phyloP scores from a whole-genome alignment of 768 basidiomycete genomes.

The Kwoniella sp. region DNA sequence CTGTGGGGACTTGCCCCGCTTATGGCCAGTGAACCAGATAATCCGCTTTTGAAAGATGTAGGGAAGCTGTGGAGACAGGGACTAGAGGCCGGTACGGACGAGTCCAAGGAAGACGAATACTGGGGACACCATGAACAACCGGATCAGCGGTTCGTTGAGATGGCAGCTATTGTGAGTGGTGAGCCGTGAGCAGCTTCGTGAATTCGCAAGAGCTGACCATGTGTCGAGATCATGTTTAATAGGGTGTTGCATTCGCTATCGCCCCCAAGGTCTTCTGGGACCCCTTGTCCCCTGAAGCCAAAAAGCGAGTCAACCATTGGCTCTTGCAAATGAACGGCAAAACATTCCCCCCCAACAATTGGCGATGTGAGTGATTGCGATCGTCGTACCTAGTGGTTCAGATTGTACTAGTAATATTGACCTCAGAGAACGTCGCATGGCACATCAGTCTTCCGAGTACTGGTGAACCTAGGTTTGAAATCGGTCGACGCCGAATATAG shows the following conservation, averaged over 20 bases:
- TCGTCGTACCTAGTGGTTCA: too few species aligned
- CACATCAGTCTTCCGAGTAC: conserved; percentile 32
- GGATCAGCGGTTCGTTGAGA: conserved; percentile 79
- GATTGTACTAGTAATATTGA: too few species aligned
- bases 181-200: too few species aligned
- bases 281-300: conserved; percentile 27
- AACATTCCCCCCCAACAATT: conserved; percentile 38
- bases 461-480: conserved; percentile 38
- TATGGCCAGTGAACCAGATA: conserved; percentile 32
- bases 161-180: conserved; percentile 64
- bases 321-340: conserved; percentile 25
- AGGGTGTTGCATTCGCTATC: conserved; percentile 66
- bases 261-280: conserved; percentile 63
- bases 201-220: too few species aligned
- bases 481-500: conserved; percentile 37
- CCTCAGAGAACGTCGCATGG: too few species aligned
- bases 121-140: conserved; percentile 73
- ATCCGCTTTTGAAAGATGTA: conserved; percentile 20
- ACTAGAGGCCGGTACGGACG: conserved; percentile 67
- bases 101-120: conserved; percentile 64
- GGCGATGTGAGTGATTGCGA: conserved; percentile 36
- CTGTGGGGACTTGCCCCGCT: conserved; percentile 44
- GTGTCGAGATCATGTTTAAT: too few species aligned
- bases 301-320: conserved; percentile 28
- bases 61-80: conserved; percentile 63